Base-by-base conservation (phyloP, 768 basidiomycete species). In the Suillus clintonianus region DNA sequence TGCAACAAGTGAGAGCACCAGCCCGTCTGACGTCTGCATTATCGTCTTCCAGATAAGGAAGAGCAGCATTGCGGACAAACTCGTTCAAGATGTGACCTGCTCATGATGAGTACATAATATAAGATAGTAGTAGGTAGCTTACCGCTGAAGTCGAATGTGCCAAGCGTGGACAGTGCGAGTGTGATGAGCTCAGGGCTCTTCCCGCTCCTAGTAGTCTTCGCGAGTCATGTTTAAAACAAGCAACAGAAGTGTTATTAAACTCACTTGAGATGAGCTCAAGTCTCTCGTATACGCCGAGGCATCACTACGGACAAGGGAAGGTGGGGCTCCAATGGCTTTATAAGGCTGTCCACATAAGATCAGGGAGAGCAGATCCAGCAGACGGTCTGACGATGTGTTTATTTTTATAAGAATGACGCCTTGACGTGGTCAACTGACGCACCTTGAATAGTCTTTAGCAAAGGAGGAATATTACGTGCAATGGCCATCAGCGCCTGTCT, bases 131-230 rank as follows among this genome's bases (percentile, higher is more conserved):
- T 36, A 56, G 58, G 17, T 19, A 59, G 71, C 75, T 69, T 77
- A 91, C 96, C 97, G 62, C 86, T 94, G 77, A 99, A 99, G 75
- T 99, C 95, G 72, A 99, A 99, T 9, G 87, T 84, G 45, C 95
- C 94, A 15, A 99, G 82, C 0, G 94, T 95, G 22, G 82, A 85
- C 34, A 99, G 80, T 0, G 97, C 97, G 36, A 99, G 82, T 0
- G 91, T 90, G 50, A 95, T 80, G 42, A 87, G 68, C 68, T 92
- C 90, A 1, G 88, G 81, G 60, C 76, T 86, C 71, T 90, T 91
- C 48, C 85, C 85, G n/a, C 74, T 72, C n/a, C 78, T 80, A 30
- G 80, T 73, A 50, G 79, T 74, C 82, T 85, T 61, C 55, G 37
- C 67, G 24, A 66, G 62, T n/a, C 37, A 59, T 47, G 30, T 17